phyloP scores from a whole-genome alignment of 2,329 filamentous ascomycete genomes.

The Leptographium lundbergii region DNA sequence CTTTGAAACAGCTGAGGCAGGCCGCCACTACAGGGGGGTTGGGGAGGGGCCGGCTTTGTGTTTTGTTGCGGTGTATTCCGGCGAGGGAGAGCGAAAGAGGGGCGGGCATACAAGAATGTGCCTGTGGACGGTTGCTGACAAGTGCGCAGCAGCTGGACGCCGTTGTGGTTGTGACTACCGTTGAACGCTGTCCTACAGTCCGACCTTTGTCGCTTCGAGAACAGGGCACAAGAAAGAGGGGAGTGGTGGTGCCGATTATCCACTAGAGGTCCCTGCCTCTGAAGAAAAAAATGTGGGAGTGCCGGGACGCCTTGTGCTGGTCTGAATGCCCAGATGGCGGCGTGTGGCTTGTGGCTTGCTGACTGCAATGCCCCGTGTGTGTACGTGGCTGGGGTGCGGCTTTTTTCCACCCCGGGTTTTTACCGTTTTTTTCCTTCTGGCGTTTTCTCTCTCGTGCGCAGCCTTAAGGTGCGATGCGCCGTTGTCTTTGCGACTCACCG shows the following conservation, averaged over 20 bases:
- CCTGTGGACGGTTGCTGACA: not conserved
- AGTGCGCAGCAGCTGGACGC: not conserved
- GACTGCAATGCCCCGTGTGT: not conserved
- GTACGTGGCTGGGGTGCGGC: not conserved
- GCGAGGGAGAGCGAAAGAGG: too few species aligned
- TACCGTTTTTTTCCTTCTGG: not conserved
- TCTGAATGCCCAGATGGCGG: not conserved
- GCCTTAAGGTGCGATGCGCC: not conserved
- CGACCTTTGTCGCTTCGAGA: not conserved
- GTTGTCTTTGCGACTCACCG: conserved; percentile 8
- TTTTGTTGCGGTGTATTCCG: not conserved
- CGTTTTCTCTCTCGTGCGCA: not conserved
- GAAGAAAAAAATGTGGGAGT: not conserved
- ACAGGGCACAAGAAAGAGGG: not conserved
- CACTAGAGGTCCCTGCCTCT: too few species aligned
- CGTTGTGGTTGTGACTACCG: not conserved
- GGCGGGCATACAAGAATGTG: not conserved
- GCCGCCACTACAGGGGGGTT: not conserved
- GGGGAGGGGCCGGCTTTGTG: not conserved
- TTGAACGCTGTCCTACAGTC: not conserved
- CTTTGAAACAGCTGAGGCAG: not conserved
- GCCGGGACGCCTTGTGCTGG: not conserved
- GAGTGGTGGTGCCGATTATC: not conserved
- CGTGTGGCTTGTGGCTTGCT: not conserved
- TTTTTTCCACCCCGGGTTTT: not conserved